These are phyloP conservation scores for Pelargonium myrrhifolium DNA, from an alignment of 441 rosid genomes.

Conservation along the genomic window DNA sequence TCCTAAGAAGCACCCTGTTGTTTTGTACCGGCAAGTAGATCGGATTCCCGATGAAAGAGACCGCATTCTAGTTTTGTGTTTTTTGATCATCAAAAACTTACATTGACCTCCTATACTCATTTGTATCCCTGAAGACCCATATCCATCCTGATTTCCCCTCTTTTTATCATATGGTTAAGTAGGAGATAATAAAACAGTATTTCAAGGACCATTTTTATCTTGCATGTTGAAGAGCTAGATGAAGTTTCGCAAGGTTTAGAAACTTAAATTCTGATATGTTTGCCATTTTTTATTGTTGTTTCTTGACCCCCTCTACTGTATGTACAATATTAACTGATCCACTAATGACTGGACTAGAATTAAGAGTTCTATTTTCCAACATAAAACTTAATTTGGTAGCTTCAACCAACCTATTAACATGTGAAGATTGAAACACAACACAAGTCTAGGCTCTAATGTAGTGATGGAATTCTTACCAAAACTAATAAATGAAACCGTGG, in stretches of 20 bases:
- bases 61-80: background rate
- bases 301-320: background rate
- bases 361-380: background rate
- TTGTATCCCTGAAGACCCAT: background rate
- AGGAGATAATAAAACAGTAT: background rate
- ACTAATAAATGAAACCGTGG: background rate
- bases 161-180: background rate
- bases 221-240: too few species aligned
- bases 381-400: background rate
- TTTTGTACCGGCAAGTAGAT: background rate
- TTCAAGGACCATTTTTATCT: background rate
- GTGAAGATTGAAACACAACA: too few species aligned
- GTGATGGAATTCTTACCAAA: background rate
- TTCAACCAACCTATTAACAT: background rate
- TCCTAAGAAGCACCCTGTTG: background rate
- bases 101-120: background rate
- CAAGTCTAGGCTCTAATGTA: too few species aligned
- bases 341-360: background rate
- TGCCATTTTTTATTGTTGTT: background rate
- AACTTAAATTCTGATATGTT: background rate
- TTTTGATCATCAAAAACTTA: background rate
- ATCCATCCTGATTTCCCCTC: background rate
- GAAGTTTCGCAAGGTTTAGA: background rate
- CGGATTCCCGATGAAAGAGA: background rate
- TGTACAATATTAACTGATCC: background rate